These are phyloP conservation scores for Hortiboletus campestris DNA, from an alignment of 768 basidiomycete species.

Conservation along the genomic window DNA sequence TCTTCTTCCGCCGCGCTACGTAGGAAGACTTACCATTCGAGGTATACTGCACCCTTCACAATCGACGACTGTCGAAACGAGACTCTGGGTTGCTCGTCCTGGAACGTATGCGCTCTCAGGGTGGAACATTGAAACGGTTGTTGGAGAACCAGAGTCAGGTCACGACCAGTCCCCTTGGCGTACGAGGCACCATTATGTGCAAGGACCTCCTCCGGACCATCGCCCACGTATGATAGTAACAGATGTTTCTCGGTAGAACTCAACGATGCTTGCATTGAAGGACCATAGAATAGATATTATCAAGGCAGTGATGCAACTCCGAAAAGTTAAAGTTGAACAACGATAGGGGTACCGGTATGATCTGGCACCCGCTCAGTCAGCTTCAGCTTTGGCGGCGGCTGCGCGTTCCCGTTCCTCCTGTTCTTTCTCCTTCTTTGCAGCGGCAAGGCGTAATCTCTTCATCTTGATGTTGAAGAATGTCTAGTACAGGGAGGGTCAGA, in stretches of 20 bases:
- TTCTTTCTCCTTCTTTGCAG: slow-evolving; percentile 47
- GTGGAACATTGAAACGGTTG: slow-evolving; percentile 70
- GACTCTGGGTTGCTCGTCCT: slow-evolving; percentile 59
- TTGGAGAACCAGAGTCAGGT: slow-evolving; percentile 38
- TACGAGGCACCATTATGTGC: slow-evolving; percentile 41
- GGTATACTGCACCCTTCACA: slow-evolving; percentile 54
- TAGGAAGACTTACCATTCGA: slow-evolving; percentile 65
- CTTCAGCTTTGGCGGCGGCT: slow-evolving; percentile 16
- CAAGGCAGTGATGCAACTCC: neutral
- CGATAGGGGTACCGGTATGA: slow-evolving; percentile 19
- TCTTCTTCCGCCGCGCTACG: slow-evolving; percentile 53
- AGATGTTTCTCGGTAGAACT: slow-evolving; percentile 11
- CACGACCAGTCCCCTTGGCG: slow-evolving; percentile 27
- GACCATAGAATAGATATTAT: slow-evolving; percentile 16
- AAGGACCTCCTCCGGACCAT: slow-evolving; percentile 32
- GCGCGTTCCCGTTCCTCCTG: slow-evolving; percentile 36
- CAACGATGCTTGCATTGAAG: neutral
- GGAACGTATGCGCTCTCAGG: slow-evolving; percentile 63
- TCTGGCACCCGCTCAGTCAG: slow-evolving; percentile 16
- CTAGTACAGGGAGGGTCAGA: slow-evolving; percentile 32
- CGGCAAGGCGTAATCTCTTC: slow-evolving; percentile 59
- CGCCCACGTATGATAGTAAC: slow-evolving; percentile 36
- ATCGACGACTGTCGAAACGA: slow-evolving; percentile 42
- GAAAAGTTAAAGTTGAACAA: neutral
- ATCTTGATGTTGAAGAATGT: slow-evolving; percentile 73